These are phyloP conservation scores for Hypoxylon sp. DNA, from an alignment of 2,329 filamentous ascomycete species.

Conservation along the genomic window DNA sequence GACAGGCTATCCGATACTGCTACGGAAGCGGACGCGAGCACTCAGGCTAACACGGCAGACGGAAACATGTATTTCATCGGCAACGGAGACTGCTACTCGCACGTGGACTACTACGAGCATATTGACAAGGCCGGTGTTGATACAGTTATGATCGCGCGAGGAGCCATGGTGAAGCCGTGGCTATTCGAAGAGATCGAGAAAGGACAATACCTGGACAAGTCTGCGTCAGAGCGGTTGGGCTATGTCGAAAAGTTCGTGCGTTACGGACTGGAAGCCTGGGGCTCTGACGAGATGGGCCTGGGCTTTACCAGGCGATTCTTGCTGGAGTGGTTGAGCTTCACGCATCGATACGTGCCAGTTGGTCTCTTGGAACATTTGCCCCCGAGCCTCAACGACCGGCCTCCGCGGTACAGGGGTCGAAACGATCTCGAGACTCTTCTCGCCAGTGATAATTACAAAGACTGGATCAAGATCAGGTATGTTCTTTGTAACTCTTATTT, in stretches of 20 bases:
- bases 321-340: slow-evolving; percentile 94
- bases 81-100: slow-evolving; percentile 96
- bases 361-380: slow-evolving; percentile 89
- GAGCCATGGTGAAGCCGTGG: slow-evolving; percentile 97
- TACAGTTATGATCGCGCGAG: slow-evolving; percentile 96
- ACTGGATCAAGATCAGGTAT: slow-evolving; percentile 99
- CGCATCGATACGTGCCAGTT: slow-evolving; percentile 88
- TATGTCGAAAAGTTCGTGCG: slow-evolving; percentile 90
- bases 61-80: slow-evolving; percentile 89
- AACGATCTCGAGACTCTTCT: slow-evolving; percentile 95
- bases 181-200: slow-evolving; percentile 95
- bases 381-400: slow-evolving; percentile 86
- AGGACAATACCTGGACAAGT: slow-evolving; percentile 95
- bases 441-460: slow-evolving; percentile 88
- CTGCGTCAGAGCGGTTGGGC: slow-evolving; percentile 80
- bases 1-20: slow-evolving; percentile 76
- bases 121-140: slow-evolving; percentile 82
- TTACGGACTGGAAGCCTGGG: slow-evolving; percentile 94
- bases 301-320: slow-evolving; percentile 91
- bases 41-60: slow-evolving; percentile 69
- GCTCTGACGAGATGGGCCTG: slow-evolving; percentile 91
- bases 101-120: slow-evolving; percentile 83
- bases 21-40: slow-evolving; percentile 77
- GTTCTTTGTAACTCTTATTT: slow-evolving; percentile 46
- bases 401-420: slow-evolving; percentile 82